phyloP scores from a whole-genome alignment of 2,329 filamentous ascomycete species.

The Colletotrichum sp. region DNA sequence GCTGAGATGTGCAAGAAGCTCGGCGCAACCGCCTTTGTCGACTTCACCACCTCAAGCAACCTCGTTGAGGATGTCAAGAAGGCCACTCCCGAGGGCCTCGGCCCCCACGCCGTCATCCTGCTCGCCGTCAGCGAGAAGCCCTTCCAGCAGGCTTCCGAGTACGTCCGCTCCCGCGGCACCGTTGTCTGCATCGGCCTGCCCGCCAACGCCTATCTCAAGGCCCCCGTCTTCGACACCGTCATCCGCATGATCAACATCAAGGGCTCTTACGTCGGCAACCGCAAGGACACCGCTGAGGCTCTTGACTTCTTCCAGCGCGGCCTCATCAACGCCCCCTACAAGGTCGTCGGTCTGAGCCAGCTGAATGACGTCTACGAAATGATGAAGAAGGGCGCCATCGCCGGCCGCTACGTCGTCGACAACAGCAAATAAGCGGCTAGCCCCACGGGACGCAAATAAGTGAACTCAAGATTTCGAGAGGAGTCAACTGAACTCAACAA shows the following conservation, averaged over 20 bases:
- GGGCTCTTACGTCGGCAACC: slow-evolving; percentile 92
- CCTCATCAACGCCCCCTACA: slow-evolving; percentile 85
- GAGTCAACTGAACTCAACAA: not conserved
- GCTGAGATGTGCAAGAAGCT: slow-evolving; percentile 70
- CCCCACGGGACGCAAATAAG: not conserved
- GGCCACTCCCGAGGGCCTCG: slow-evolving; percentile 78
- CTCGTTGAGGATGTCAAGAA: slow-evolving; percentile 85
- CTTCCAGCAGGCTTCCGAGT: slow-evolving; percentile 92
- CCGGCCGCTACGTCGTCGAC: slow-evolving; percentile 82
- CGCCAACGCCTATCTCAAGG: slow-evolving; percentile 77
- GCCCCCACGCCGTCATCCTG: slow-evolving; percentile 86
- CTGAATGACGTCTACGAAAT: slow-evolving; percentile 81
- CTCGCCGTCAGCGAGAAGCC: slow-evolving; percentile 89
- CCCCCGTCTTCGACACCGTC: slow-evolving; percentile 89
- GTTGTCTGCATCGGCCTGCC: slow-evolving; percentile 92
- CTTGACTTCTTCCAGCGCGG: slow-evolving; percentile 88
- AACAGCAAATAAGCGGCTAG: slow-evolving; percentile 59
- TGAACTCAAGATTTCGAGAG: not conserved
- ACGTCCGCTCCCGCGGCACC: slow-evolving; percentile 81
- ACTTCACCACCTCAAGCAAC: slow-evolving; percentile 79
- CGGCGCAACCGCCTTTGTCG: slow-evolving; percentile 76
- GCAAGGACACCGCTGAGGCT: slow-evolving; percentile 85
- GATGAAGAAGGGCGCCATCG: slow-evolving; percentile 73
- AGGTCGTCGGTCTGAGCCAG: slow-evolving; percentile 81
- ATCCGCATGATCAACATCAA: slow-evolving; percentile 90